A percentile compares a stretch with the other conserved stretches of the same genome.
phyloP scores from a whole-genome alignment of 768 basidiomycete species.

The Suillus tomentosus region DNA sequence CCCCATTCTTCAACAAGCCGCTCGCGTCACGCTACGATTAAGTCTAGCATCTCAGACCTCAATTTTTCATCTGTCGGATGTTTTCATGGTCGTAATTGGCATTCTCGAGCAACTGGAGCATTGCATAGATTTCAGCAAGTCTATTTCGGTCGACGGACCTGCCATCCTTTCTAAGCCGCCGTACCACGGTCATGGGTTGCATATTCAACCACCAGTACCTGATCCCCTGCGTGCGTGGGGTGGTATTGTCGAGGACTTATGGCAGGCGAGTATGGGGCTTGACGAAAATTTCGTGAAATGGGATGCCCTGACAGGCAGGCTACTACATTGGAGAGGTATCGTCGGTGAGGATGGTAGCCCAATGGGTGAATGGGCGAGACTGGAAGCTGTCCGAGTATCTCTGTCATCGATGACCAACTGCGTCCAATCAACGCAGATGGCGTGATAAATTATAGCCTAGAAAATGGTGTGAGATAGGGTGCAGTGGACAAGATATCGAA shows the following conservation, averaged over 20 bases:
- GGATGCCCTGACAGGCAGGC: constrained; percentile 52
- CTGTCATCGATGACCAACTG: not conserved
- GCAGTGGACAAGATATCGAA: constrained; percentile 25
- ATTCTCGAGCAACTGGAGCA: constrained; percentile 35
- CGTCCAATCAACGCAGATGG: not conserved
- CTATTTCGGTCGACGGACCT: not conserved
- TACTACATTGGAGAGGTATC: constrained; percentile 58
- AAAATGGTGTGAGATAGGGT: not conserved
- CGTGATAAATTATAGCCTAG: not conserved
- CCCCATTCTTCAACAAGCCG: constrained; percentile 25
- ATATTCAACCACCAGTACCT: constrained; percentile 31
- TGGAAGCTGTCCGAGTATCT: constrained; percentile 30
- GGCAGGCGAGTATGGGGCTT: constrained; percentile 28
- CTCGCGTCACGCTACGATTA: constrained; percentile 38
- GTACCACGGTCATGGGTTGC: constrained; percentile 38
- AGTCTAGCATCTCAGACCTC: constrained; percentile 35
- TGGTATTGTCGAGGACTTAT: constrained; percentile 49
- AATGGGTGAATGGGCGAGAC: constrained; percentile 61
- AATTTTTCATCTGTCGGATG: constrained; percentile 26
- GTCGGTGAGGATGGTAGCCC: constrained; percentile 38
- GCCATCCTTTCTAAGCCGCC: constrained; percentile 26
- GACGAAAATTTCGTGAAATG: constrained; percentile 41
- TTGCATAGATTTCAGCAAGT: not conserved
- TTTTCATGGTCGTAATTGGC: constrained; percentile 33
- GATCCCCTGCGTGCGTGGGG: constrained; percentile 50